Evolutionary conservation across 495 filamentous ascomycete genomes (phyloP), one percentile per base, ranked within the genome.

Genomic region (Aspergillus olivimuriae): DNA sequence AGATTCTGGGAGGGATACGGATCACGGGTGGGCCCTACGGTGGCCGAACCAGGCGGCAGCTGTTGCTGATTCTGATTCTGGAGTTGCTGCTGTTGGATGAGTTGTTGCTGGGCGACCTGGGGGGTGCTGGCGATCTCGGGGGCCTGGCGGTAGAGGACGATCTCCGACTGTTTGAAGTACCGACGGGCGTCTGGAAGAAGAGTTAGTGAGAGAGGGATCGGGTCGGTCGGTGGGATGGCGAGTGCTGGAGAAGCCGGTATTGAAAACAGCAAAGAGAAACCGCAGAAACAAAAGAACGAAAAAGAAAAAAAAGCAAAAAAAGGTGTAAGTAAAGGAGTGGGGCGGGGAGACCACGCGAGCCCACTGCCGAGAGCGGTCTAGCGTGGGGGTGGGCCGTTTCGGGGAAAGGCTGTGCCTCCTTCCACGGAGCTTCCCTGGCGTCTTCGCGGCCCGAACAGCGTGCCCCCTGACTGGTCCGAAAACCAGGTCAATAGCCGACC

Each of bases 141-240:
- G 17, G 89, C 82, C 75, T 96, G 92, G 42, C 94, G 84, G 72
- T 86, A 96, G 35, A 99, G 85, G 43, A 95, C 88, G 59, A 99
- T 99, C 68, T 99, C 92, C 40, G 89, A 95, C 66, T 99, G 92
- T 61, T 99, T 99, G 74, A 99, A 99, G 69, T 99, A 99, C 47
- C 92, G 81, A 51, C 92, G 76, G 32, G 94, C 94, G 61, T 99
- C 92, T 94, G 56, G 35, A 42, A 24, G 2, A 34, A 23, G 39
- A 21, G 41, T 28, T 20, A 43, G 28, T 30, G n/a, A 14, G 1
- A 18, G 32, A 11, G n/a, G 38, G 30, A 39, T 41, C 26, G n/a
- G n/a, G n/a, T n/a, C n/a, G n/a, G n/a, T n/a, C n/a, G n/a, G n/a
- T n/a, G n/a, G n/a, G n/a, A n/a, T n/a, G n/a, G n/a, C n/a, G n/a